Evolutionary conservation across 2,329 filamentous ascomycete species (phyloP).

Genomic region (Furcasterigmium furcatum): DNA sequence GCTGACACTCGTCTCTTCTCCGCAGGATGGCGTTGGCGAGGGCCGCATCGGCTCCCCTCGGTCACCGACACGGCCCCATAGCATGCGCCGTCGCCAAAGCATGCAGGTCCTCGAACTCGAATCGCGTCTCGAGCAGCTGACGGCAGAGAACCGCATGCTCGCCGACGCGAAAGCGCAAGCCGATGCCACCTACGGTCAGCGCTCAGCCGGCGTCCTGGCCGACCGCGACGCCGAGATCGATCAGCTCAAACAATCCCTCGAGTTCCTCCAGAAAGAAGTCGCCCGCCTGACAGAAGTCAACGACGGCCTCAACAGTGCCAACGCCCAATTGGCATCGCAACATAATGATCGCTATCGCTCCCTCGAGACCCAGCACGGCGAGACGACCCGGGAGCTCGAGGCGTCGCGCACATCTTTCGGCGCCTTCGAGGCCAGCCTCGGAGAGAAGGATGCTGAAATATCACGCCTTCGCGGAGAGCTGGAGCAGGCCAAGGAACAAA

Average conservation of each 20-base stretch:
- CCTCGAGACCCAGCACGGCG: constrained; percentile 65
- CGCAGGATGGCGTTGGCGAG: constrained; percentile 92
- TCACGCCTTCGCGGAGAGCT: constrained; percentile 74
- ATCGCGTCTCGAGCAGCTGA: constrained; percentile 76
- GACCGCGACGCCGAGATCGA: constrained; percentile 88
- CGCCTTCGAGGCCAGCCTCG: constrained; percentile 62
- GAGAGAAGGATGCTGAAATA: constrained; percentile 83
- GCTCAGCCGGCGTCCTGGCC: constrained; percentile 64
- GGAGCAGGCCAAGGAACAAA: constrained; percentile 63
- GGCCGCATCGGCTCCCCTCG: constrained; percentile 81
- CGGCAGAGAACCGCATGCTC: constrained; percentile 79
- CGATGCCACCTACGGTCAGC: constrained; percentile 50
- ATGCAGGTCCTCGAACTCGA: constrained; percentile 96
- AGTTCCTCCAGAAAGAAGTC: constrained; percentile 80
- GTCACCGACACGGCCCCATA: constrained; percentile 90
- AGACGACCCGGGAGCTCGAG: constrained; percentile 66
- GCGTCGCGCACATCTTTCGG: constrained; percentile 63
- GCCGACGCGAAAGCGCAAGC: constrained; percentile 25
- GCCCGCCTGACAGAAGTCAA: constrained; percentile 79
- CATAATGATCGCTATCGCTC: constrained; percentile 68
- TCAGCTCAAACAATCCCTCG: constrained; percentile 72
- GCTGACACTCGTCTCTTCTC: constrained; percentile 12
- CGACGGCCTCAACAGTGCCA: constrained; percentile 72
- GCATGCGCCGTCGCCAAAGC: constrained; percentile 94
- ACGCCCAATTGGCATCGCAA: constrained; percentile 71